Base-by-base conservation (phyloP, 108 stramenopile species). In the Discostella stelligeroides region DNA sequence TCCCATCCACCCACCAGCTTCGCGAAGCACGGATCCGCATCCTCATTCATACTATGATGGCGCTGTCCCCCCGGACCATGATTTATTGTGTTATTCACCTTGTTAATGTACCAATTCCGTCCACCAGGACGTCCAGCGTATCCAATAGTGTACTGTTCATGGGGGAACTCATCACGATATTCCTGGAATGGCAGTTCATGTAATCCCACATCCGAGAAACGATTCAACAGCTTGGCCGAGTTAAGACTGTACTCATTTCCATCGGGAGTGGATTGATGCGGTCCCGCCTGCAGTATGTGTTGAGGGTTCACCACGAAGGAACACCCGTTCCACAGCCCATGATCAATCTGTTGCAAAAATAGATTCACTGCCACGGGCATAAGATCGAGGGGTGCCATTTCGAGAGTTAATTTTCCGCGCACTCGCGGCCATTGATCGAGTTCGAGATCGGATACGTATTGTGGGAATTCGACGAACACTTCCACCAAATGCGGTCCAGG, bases 1-100 rank as follows among this genome's bases (percentile, higher is more conserved):
- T 88, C 81, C 13, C 70, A 61, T 9, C 89, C 91, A n/a, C 78
- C 51, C 11, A 90, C 66, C 41, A 95, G 80, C 47, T 81, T 90
- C 7, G 88, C 97, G 85, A 98, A 98, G 68, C 96, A 97, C 14
- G 95, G 86, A 85, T 98, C 97, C 12, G 95, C 94, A 68, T 95
- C 96, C 14, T 81, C 72, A 23, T 85, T 68, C 30, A 87, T 70
- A 63, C 92, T 88, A 30, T 89, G 85, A 57, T 82, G 80, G 34
- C 47, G 59, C 59, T 97, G 96, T 15, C 92, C 93, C 6, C 95
- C 97, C 1, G 97, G 95, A 2, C 97, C 97, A 75, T 98, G 96
- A 65, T 79, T 73, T 10, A 50, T 37, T 8, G 82, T 73, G 75
- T 98, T 98, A 73, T 98, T 82, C 1, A 72, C 42, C 55, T 75